These are phyloP conservation scores for Candida maesae DNA, from an alignment of 805 yeast species.

Conservation along the genomic window DNA sequence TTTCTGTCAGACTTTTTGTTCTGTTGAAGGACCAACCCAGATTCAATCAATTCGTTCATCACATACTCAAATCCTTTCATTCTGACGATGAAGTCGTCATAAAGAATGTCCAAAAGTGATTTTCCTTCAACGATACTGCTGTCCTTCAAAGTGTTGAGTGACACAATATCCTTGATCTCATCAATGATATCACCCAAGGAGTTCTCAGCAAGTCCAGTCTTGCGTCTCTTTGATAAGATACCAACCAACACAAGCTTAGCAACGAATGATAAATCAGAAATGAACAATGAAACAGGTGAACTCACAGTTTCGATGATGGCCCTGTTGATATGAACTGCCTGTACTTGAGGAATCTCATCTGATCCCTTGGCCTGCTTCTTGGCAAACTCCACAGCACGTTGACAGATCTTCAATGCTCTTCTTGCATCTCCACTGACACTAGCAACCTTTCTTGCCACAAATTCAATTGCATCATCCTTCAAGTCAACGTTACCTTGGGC, in stretches of 20 bases:
- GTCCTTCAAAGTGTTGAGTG: slow-evolving; percentile 32
- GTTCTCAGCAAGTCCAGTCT: slow-evolving; percentile 69
- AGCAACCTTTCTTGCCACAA: slow-evolving; percentile 91
- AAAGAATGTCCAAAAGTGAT: slow-evolving; percentile 31
- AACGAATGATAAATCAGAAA: slow-evolving; percentile 59
- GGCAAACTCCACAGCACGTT: slow-evolving; percentile 87
- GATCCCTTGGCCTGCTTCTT: slow-evolving; percentile 5
- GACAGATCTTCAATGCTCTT: slow-evolving; percentile 81
- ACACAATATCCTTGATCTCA: slow-evolving; percentile 57
- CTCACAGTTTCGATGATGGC: slow-evolving; percentile 78
- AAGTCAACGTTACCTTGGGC: slow-evolving; percentile 33
- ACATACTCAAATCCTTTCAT: slow-evolving; percentile 58
- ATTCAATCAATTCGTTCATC: slow-evolving; percentile 67
- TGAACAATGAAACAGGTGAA: slow-evolving; percentile 62
- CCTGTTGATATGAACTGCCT: slow-evolving; percentile 67
- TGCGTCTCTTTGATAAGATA: slow-evolving; percentile 55
- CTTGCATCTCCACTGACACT: slow-evolving; percentile 98
- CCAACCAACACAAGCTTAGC: slow-evolving; percentile 73
- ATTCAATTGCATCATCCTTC: slow-evolving; percentile 76
- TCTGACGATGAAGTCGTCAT: slow-evolving; percentile 39
- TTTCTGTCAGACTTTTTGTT: slow-evolving; percentile 64
- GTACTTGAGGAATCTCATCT: slow-evolving; percentile 39
- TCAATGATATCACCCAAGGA: slow-evolving; percentile 74
- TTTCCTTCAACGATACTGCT: slow-evolving; percentile 30
- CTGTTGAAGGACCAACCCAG: slow-evolving; percentile 69